phyloP scores from a whole-genome alignment of 2,329 filamentous ascomycete species.

The Ophiostoma sp. region DNA sequence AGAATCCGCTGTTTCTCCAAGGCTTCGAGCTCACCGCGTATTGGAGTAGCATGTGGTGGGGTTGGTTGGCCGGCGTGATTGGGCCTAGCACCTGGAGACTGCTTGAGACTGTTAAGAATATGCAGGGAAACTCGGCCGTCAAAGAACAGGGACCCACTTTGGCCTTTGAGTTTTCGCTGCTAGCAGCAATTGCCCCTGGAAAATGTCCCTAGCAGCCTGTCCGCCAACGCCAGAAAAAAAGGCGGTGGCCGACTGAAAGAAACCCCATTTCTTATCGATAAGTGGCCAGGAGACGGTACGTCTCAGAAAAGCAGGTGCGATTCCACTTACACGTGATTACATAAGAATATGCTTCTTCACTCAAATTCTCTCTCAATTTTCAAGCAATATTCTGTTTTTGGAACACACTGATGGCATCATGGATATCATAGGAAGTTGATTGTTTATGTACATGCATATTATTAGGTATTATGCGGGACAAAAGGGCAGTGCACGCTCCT shows the following conservation, averaged over 20 bases:
- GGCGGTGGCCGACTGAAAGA: conserved; percentile 1
- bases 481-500: neutral
- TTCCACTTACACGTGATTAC: neutral
- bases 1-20: conserved; percentile 15
- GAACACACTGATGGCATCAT: neutral
- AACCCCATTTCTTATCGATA: conserved; percentile 27
- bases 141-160: conserved; percentile 4
- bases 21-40: conserved; percentile 18
- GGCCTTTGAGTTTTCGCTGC: conserved; percentile 7
- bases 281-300: conserved; percentile 24
- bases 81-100: neutral
- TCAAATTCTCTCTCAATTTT: neutral
- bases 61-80: conserved; percentile 8
- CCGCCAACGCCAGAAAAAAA: neutral
- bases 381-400: neutral
- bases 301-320: neutral
- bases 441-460: conserved; percentile 39
- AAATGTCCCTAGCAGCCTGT: neutral
- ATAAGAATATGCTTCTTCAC: neutral
- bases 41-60: conserved; percentile 13
- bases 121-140: conserved; percentile 1
- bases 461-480: conserved; percentile 45
- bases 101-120: neutral
- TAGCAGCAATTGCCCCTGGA: conserved; percentile 16
- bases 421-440: neutral